Base-by-base conservation (phyloP, 495 filamentous ascomycete species). In the Penicillium desertorum region DNA sequence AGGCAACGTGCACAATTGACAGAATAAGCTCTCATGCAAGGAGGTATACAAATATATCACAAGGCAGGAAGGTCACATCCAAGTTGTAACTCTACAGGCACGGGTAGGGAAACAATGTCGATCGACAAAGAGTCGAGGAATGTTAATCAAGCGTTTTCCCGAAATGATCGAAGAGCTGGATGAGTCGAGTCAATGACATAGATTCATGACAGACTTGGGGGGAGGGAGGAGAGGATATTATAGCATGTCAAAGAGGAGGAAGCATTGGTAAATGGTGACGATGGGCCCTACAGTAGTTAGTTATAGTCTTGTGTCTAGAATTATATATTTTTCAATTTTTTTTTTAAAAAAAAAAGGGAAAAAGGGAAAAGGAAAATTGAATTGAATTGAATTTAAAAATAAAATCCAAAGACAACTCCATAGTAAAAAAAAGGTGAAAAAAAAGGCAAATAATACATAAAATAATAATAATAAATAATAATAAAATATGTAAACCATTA, bases 171-270 rank as follows among this genome's bases (percentile, higher is more conserved):
- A 48, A 10, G 8, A n/a, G 27, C 10, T 48, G 10, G 23, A 42
- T 39, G 34, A 51, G 32, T 7, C 36, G 16, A 42, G 23, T 32
- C 51, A 53, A 53, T 48, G 45, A 32, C 43, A 20, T 16, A 30
- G 4, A 20, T 39, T 30, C 39, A 44, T 37, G n/a, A 61, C 30
- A 52, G 37, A 19, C 25, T 32, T 54, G 53, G 62, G 51, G 51
- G 61, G 65, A 57, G 58, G 61, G 61, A 62, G 60, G 62, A 66
- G 56, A 62, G 65, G 63, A 66, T 67, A 71, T 71, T 67, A 69
- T 71, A 63, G 59, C 23, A 46, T 53, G 37, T 53, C 29, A 10
- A 41, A 30, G 16, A 27, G 16, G 25, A 52, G 19, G 48, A 46
- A 20, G 36, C 50, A 60, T 55, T 57, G 56, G 27, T 23, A 51